Base-by-base conservation (phyloP, 208 protist genomes). In the Acanthamoeba culbertsoni region DNA sequence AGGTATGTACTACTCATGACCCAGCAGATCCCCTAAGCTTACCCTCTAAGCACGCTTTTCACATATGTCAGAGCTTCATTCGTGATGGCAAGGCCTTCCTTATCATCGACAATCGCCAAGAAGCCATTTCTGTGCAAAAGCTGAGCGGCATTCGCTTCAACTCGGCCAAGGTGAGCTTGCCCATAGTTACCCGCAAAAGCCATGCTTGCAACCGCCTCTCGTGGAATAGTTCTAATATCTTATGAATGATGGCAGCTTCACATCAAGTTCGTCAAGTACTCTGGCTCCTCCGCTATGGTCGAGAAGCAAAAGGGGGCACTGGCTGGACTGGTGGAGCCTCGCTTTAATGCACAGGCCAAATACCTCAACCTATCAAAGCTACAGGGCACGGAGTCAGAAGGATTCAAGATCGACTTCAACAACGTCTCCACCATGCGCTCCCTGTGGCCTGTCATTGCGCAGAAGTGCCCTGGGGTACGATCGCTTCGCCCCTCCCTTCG, bases 71-170 rank as follows among this genome's bases (percentile, higher is more conserved):
- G 88, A 77, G 62, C 46, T 92, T 37, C 63, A 71, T 92, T 26
- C 23, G 5, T 23, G 88, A 77, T 20, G 63, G 63, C 62, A 92
- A 92, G 33, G 88, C 88, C 26, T 92, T 92, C 37, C 88, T 92
- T 26, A 46, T 71, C 31, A 92, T 92, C 37, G 63, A 77, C 65
- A 82, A 73, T 37, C 88, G 88, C 40, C 62, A 71, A 16, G 88
- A 92, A 43, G 68, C 88, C 4, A 71, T 92, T 14, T 33, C 62
- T n/a, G 88, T 79, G 1, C 33, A 55, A 28, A 92, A 92, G 45
- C 62, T 92, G 65, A 92, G 88, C 88, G 88, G 88, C 88, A 92
- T 92, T n/a, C 57, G 88, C 7, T 92, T 42, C 46, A 42, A 79
- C 46, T 28, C 35, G 16, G 26, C 3, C 2, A 92, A 92, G 65